Conservation (phyloP, 169 alveolate species). For the Pseudocohnilembus persalinus region DNA sequence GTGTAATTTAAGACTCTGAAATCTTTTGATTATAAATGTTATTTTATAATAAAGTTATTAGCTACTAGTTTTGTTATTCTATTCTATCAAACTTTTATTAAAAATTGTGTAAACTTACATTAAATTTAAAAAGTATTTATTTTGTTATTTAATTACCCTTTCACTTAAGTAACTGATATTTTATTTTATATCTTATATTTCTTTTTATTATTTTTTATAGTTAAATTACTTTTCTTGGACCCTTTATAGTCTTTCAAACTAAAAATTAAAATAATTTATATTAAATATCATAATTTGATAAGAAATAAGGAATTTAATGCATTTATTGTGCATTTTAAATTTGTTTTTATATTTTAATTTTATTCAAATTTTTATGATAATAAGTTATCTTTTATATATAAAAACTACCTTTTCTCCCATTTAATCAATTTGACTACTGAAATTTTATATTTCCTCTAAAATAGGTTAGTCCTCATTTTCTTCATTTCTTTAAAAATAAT, state of each 20-base stretch:
- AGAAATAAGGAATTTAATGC: too few relatives aligned
- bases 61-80: not conserved
- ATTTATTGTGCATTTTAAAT: not conserved
- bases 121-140: too few relatives aligned
- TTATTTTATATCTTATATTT: not conserved
- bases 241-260: not conserved
- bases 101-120: too few relatives aligned
- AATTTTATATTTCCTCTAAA: not conserved
- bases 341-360: too few relatives aligned
- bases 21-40: too few relatives aligned
- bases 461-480: not conserved
- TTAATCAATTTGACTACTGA: too few relatives aligned
- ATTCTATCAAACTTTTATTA: not conserved
- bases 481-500: not conserved
- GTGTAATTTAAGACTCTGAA: too few relatives aligned
- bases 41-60: too few relatives aligned
- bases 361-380: not conserved
- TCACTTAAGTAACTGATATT: not conserved
- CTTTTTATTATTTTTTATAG: not conserved
- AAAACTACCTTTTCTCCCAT: too few relatives aligned
- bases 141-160: not conserved
- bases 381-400: too few relatives aligned
- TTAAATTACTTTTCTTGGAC: not conserved
- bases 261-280: too few relatives aligned
- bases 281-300: too few relatives aligned